Conservation (phyloP, 352 stramenopile species). For the Pythium aquatile region DNA sequence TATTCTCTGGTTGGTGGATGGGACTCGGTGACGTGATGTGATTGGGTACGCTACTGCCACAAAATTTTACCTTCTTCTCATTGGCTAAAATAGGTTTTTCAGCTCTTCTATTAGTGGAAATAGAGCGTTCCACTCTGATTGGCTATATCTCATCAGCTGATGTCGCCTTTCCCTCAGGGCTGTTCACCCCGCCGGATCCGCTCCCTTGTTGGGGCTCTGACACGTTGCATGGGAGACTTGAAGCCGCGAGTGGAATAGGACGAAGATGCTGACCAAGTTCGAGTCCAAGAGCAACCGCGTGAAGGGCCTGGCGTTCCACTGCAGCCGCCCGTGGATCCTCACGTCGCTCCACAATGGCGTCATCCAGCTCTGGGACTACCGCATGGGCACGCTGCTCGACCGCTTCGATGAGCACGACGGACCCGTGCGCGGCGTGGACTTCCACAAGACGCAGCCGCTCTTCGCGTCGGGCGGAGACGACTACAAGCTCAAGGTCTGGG, state of each 20-base stretch:
- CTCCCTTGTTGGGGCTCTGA: slow-evolving; percentile 3
- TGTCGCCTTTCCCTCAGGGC: background rate
- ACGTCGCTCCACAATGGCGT: slow-evolving; percentile 99
- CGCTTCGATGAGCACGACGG: slow-evolving; percentile 99
- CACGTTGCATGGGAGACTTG: slow-evolving; percentile 18
- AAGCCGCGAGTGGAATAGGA: background rate
- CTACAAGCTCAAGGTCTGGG: slow-evolving; percentile 99
- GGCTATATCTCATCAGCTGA: background rate
- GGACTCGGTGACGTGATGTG: slow-evolving; percentile 7
- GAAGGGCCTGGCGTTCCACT: slow-evolving; percentile 99
- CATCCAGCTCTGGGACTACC: slow-evolving; percentile 99
- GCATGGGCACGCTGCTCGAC: slow-evolving; percentile 98
- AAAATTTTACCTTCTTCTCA: slow-evolving; percentile 12
- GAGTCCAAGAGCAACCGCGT: slow-evolving; percentile 99
- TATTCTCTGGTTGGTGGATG: slow-evolving; percentile 42
- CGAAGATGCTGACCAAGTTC: slow-evolving; percentile 98
- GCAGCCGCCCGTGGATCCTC: slow-evolving; percentile 98
- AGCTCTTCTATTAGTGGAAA: slow-evolving; percentile 23
- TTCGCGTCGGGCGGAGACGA: slow-evolving; percentile 99
- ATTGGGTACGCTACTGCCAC: slow-evolving; percentile 44
- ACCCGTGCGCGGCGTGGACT: slow-evolving; percentile 98
- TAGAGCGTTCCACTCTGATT: background rate
- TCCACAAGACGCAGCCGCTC: slow-evolving; percentile 96
- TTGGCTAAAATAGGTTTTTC: slow-evolving; percentile 22
- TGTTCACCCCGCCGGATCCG: slow-evolving; percentile 15